Evolutionary conservation across 768 basidiomycete genomes (phyloP), one percentile per base, ranked within the genome.

Genomic region (Omphalotus guepiniiformis): DNA sequence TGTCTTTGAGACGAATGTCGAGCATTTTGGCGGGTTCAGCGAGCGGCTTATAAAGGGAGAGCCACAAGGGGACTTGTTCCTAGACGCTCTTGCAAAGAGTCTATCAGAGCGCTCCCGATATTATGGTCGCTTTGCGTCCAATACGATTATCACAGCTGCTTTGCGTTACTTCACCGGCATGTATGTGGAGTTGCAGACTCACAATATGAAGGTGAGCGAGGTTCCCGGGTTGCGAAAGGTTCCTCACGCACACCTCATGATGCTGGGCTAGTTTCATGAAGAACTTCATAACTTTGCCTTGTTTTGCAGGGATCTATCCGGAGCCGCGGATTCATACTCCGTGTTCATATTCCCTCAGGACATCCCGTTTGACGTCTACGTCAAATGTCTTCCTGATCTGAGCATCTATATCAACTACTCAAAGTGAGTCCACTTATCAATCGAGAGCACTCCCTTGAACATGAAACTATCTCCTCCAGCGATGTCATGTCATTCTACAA

Each of bases 401-500:
- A 57, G 55, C 8, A 44, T 57, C 9, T 65, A 57, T 49, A 60
- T 68, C 22, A 57, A 64, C 23, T 63, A 65, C 19, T 57, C 50
- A 41, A 74, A 74, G 73, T 73, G 19, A 43, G 67, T 61, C 12
- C 9, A 12, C 47, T n/a, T n/a, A n/a, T n/a, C n/a, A n/a, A n/a
- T n/a, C n/a, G n/a, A n/a, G n/a, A n/a, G 6, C 12, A 19, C 13
- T 22, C 19, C 15, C n/a, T 23, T 7, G 16, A 3, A 28, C 49
- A 28, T 47, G n/a, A n/a, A 13, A 16, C 13, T 16, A 22, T 7
- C 7, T 12, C 16, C 39, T n/a, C 37, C 34, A 73, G 71, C 47
- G 71, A 74, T 29, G 53, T 72, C 23, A 52, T 71, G 1, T 72
- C 65, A 0, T 72, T 73, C 45, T 67, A 73, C 42, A 64, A 73